Base-by-base conservation (phyloP, 148 eudicot genomes). In the Amaranthus cruentus region DNA sequence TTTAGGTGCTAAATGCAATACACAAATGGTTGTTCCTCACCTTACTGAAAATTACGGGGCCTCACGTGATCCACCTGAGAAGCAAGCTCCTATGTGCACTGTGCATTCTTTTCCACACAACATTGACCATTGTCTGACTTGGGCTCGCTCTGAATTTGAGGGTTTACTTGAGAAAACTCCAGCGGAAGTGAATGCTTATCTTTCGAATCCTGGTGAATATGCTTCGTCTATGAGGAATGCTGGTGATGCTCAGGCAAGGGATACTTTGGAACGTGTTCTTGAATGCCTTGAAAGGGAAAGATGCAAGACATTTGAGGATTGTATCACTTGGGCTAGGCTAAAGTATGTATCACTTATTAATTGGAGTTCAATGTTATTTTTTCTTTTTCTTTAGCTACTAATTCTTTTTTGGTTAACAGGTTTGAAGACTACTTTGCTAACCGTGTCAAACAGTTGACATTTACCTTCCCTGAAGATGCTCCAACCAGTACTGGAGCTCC, bases 41-140 rank as follows among this genome's bases (percentile, higher is more conserved):
- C 82, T 91, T 65, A 91, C 98, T 2, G 98, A 93, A 72, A 93
- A 93, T 56, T 93, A 93, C 78, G 98, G 98, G 76, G 98, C 98
- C 69, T 93, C 98, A 12, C 88, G 98, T 64, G 98, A 93, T 70
- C 96, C 98, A 12, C 98, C 96, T 6, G 98, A 93, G 86, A 93
- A 90, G 82, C 93, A 88, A 84, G 96, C 98, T 13, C 98, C 98
- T 4, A 90, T 93, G 96, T 93, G 98, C 70, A 93, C 96, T 18
- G 91, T 93, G 75, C 96, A 93, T 68, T 93, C 97, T 11, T 93
- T 93, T 77, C 98, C 97, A 0, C 95, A 93, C 83, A 91, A 89
- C 66, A 93, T 91, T 72, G 97, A 91, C 81, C 98, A 93, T 75
- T 93, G 98, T 78, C 79, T 93, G 86, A 91, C 97, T 8, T 93